Evolutionary conservation across 345 rosid species (phyloP), one percentile per base, ranked within the genome.

Genomic region (Limnanthes douglasii): DNA sequence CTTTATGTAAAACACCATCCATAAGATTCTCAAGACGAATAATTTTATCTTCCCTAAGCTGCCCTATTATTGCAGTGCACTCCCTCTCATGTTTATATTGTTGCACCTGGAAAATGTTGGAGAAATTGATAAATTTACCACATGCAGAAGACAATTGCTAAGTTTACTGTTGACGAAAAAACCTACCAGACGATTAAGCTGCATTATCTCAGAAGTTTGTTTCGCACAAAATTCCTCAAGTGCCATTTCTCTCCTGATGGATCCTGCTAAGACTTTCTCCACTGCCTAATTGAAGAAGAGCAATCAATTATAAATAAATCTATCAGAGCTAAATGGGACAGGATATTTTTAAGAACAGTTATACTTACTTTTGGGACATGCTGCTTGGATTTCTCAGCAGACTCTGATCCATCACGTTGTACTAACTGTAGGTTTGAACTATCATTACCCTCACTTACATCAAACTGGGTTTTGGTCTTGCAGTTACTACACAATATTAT

Each of bases 1-100:
- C 77, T 16, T 81, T 43, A 10, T 94, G 70, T 58, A 92, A 72
- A 53, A 85, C 90, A 39, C 99, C 96, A 54, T 81, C 96, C 93
- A 92, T 71, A 33, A 92, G 94, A 65, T 93, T 56, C 65, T 85
- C 96, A 32, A 92, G 86, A 34, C 86, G 90, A 54, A 67, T 57
- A 69, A 92, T 81, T 66, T 81, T 92, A 29, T 85, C 94, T 56
- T 92, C 96, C 61, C 73, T 78, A 23, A 86, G 85, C 65, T 81
- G 80, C 42, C 71, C 79, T 50, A 92, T 85, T 45, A 85, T 57
- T 34, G 94, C 78, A 60, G 73, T 85, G 71, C 96, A 92, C 48
- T 92, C 99, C 36, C 99, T 71, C 61, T 85, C 99, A 55, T 92
- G 96, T 67, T 85, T 85, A 73, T 81, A 85, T 47, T 85, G 99